phyloP scores from a whole-genome alignment of 164 flowering plant genomes.

The Vitis cinerea region DNA sequence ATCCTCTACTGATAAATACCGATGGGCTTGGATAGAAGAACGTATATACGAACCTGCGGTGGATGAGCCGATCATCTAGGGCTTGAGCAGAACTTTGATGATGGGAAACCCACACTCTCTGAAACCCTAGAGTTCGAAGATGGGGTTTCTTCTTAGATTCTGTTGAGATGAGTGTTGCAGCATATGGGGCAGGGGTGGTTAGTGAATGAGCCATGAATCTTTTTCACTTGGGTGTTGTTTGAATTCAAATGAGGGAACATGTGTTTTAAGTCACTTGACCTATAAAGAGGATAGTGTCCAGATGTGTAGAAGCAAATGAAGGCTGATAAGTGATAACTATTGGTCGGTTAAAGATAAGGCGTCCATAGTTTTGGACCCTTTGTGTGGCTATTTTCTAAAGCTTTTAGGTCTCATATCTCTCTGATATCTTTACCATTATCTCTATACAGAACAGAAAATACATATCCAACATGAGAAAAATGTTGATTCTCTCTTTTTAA shows the following conservation, averaged over 20 bases:
- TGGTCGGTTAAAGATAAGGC: conserved; percentile 13
- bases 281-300: conserved; percentile 14
- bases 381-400: no score
- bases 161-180: conserved; percentile 5
- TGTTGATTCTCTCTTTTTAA: no score
- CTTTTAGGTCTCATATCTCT: no score
- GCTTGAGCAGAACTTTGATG: not conserved
- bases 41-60: conserved; percentile 19
- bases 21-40: not conserved
- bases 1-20: no score
- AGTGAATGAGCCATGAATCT: conserved; percentile 29
- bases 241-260: not conserved
- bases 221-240: not conserved
- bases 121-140: not conserved
- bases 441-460: no score
- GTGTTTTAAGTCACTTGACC: not conserved
- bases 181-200: conserved; percentile 8
- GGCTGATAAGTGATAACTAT: conserved; percentile 5
- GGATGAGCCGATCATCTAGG: not conserved
- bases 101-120: conserved; percentile 4
- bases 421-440: no score
- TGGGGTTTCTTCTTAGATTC: conserved; percentile 2
- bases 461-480: no score
- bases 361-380: no score
- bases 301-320: not conserved